Conservation (phyloP, 352 stramenopile species). For the Phytophthora crassamura region DNA sequence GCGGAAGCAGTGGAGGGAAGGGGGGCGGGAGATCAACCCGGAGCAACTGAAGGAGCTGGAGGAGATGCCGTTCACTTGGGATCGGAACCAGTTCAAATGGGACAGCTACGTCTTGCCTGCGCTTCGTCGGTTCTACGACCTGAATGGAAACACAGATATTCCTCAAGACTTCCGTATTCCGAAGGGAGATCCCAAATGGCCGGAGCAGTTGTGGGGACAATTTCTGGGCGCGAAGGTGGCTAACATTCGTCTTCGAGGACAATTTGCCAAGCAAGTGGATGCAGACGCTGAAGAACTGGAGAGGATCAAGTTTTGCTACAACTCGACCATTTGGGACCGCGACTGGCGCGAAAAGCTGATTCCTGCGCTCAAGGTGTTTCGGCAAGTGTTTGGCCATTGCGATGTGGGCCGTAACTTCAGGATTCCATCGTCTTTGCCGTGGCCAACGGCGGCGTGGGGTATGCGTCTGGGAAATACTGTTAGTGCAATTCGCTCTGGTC, state of each 20-base stretch:
- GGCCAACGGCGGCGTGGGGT: slow-evolving; percentile 53
- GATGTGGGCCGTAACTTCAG: no score
- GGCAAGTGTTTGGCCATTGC: slow-evolving; percentile 46
- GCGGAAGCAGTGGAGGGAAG: slow-evolving; percentile 8
- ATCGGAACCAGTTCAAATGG: slow-evolving; percentile 13
- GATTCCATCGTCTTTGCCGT: no score
- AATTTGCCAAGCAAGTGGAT: slow-evolving; percentile 37
- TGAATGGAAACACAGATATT: slow-evolving; percentile 45
- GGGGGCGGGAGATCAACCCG: background rate
- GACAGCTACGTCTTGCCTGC: slow-evolving; percentile 17
- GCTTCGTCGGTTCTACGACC: slow-evolving; percentile 7
- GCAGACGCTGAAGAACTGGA: no score
- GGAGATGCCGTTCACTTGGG: slow-evolving; percentile 11
- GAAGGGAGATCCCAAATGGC: slow-evolving; percentile 33
- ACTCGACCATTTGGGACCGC: slow-evolving; percentile 23
- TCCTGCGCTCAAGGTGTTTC: no score
- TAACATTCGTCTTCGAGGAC: slow-evolving; percentile 40
- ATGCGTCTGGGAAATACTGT: slow-evolving; percentile 36
- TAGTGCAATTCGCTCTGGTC: slow-evolving; percentile 53
- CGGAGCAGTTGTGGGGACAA: slow-evolving; percentile 33
- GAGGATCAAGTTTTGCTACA: no score
- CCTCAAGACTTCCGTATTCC: slow-evolving; percentile 60
- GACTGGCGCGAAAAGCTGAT: slow-evolving; percentile 31
- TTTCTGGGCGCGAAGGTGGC: slow-evolving; percentile 44
- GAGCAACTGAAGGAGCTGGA: slow-evolving; percentile 4